Evolutionary conservation across 2,329 filamentous ascomycete species (phyloP), one percentile per base, ranked within the genome.

Genomic region (Xylaria sp.): DNA sequence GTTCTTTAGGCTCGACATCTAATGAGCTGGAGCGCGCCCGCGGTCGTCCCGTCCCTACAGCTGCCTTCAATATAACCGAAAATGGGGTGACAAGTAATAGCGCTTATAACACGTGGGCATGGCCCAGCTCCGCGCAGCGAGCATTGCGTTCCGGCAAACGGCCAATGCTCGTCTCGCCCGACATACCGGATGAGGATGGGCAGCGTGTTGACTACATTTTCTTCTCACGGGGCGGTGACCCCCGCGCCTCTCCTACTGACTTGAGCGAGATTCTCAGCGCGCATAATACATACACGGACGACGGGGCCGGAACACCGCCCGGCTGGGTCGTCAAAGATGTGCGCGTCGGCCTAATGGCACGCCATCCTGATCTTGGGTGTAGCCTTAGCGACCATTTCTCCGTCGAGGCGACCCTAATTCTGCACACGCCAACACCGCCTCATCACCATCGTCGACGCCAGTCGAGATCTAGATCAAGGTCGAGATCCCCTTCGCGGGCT

Each of bases 121-220:
- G 95, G 95, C 86, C 89, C 67, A 89, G 92, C 75, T 83, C 83
- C 18, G 85, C 92, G 75, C 91, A 89, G 79, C 92, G 91, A 76
- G 85, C 86, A 6, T 83, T 97, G 2, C 87, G 87, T 18, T 88
- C 88, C 55, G 91, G 91, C 0, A 86, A 88, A 64, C 86, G 90
- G n/a, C 75, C 80, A 13, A 84, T 90, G 50, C 80, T 84, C 5
- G 85, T 97, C 7, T 84, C 91, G n/a, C 86, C 87, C 0, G 86
- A 91, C 56, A 88, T 88, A 0, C 81, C 85, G 3, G 94, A 98
- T 78, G 89, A 89, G 0, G 85, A 84, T 28, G 95, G 92, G n/a
- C 95, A 97, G 80, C 86, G 96, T 25, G 87, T 98, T 57, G 96
- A 99, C 81, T 99, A 99, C 81, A 92, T 99, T 76, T 98, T 99